Conservation (phyloP, 2,329 filamentous ascomycete genomes). For the Thielaviopsis musarum region DNA sequence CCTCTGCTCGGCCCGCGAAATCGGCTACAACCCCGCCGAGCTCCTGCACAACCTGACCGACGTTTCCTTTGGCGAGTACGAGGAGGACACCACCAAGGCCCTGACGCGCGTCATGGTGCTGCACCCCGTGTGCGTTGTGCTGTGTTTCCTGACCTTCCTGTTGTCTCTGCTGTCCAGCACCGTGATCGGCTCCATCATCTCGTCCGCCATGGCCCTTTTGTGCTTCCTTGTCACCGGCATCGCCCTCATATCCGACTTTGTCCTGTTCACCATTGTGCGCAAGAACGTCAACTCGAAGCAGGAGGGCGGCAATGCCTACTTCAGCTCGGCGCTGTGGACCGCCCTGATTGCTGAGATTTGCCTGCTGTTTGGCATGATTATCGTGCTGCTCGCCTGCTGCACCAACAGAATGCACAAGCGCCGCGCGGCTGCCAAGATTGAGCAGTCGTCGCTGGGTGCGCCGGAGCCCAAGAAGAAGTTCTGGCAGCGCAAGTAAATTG, state of each 20-base stretch:
- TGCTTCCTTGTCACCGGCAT: constrained; percentile 32
- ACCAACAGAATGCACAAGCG: constrained; percentile 26
- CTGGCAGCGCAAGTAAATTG: constrained; percentile 8
- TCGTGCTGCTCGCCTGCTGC: constrained; percentile 47
- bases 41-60: constrained; percentile 25
- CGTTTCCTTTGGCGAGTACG: constrained; percentile 25
- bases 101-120: constrained; percentile 44
- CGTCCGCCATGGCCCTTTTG: constrained; percentile 30
- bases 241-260: constrained; percentile 39
- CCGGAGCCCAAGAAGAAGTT: constrained; percentile 6
- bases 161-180: constrained; percentile 34
- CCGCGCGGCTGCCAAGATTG: constrained; percentile 13
- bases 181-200: constrained; percentile 33
- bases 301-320: constrained; percentile 28
- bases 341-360: constrained; percentile 37
- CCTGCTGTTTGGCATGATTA: constrained; percentile 34
- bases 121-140: constrained; percentile 40
- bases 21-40: constrained; percentile 39
- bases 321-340: constrained; percentile 40
- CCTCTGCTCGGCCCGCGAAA: constrained; percentile 27
- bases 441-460: neutral
- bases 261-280: constrained; percentile 35
- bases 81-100: constrained; percentile 27
- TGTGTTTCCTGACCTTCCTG: constrained; percentile 42
- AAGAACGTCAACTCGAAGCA: constrained; percentile 32